phyloP scores from a whole-genome alignment of 257 asterid genomes.

The Orobanche coerulescens region DNA sequence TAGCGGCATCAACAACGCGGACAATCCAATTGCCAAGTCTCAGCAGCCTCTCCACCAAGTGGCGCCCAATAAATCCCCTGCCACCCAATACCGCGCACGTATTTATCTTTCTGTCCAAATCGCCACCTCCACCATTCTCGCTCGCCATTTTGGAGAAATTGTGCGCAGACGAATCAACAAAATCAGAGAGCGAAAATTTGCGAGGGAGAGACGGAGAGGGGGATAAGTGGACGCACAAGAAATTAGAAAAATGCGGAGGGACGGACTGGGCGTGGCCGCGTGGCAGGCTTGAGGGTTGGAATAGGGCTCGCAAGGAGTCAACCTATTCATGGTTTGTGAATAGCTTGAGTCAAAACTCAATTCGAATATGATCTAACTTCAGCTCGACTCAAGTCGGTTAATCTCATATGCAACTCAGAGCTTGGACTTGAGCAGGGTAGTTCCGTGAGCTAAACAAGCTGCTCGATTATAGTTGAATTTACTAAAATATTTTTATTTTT shows the following conservation, averaged over 20 bases:
- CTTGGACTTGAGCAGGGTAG: no score
- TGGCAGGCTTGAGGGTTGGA: no score
- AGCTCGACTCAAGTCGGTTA: no score
- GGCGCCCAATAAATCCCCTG: slow-evolving; percentile 70
- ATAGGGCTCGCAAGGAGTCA: no score
- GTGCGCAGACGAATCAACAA: slow-evolving; percentile 23
- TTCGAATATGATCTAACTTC: no score
- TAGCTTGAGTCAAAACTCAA: no score
- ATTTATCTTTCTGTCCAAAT: slow-evolving; percentile 25
- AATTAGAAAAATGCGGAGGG: neutral
- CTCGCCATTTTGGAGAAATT: slow-evolving; percentile 35
- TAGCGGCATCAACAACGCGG: slow-evolving; percentile 58
- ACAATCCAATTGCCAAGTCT: slow-evolving; percentile 69
- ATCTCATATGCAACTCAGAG: no score
- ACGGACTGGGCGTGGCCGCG: slow-evolving; percentile 22
- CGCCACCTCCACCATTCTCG: slow-evolving; percentile 28
- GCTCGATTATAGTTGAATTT: no score
- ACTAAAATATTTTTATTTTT: no score
- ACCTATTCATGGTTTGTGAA: no score
- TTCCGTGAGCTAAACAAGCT: no score
- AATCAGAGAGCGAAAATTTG: slow-evolving; percentile 11
- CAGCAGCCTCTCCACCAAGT: slow-evolving; percentile 67
- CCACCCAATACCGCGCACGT: slow-evolving; percentile 82
- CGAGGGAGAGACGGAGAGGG: slow-evolving; percentile 1
- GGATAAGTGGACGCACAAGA: neutral